Percentiles rank a stretch among this genome's conserved stretches.
Conservation (phyloP, 768 basidiomycete genomes). For the Tulasnella sp. region DNA sequence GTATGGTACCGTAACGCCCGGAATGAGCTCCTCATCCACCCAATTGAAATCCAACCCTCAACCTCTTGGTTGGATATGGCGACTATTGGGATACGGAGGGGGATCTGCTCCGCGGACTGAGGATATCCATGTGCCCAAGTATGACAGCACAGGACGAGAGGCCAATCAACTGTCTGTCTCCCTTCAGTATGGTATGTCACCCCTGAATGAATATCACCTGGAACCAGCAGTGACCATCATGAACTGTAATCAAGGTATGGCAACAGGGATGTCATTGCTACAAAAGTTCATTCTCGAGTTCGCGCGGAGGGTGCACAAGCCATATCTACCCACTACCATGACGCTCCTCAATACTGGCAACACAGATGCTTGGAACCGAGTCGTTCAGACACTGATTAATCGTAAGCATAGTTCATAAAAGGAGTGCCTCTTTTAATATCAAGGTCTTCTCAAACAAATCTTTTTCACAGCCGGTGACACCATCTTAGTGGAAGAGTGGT, state of each 20-base stretch:
- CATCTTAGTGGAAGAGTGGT: constrained; percentile 50
- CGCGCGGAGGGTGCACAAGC: constrained; percentile 34
- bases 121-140: constrained; percentile 51
- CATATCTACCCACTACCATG: constrained; percentile 43
- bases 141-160: constrained; percentile 29
- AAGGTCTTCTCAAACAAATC: neutral
- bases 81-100: constrained; percentile 31
- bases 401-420: constrained; percentile 51
- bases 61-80: constrained; percentile 47
- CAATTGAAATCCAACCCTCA: constrained; percentile 19
- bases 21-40: neutral
- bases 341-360: constrained; percentile 53
- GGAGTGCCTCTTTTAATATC: constrained; percentile 25
- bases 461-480: constrained; percentile 22
- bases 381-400: constrained; percentile 50
- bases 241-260: too few species aligned
- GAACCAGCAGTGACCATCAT: too few species aligned
- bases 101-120: constrained; percentile 25
- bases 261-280: constrained; percentile 47
- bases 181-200: constrained; percentile 54
- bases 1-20: constrained; percentile 17
- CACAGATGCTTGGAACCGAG: constrained; percentile 59
- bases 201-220: too few species aligned
- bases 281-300: constrained; percentile 48
- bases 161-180: constrained; percentile 50